phyloP scores from a whole-genome alignment of 768 basidiomycete species.

The Mycena galericulata region DNA sequence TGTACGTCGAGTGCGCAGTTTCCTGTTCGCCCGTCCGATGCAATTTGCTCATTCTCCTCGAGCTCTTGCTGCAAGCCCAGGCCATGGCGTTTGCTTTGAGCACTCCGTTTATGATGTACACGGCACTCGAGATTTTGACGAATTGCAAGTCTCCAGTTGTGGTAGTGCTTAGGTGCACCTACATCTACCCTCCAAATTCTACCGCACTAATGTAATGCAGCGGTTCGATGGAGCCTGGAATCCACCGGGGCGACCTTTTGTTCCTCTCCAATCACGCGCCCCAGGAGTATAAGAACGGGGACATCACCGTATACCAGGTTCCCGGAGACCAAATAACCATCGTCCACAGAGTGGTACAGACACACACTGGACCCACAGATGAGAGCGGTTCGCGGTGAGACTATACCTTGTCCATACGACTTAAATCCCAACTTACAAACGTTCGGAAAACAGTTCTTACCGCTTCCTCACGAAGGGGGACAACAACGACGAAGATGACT shows the following conservation, averaged over 20 bases:
- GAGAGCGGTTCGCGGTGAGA: background rate
- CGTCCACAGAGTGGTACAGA: constrained; percentile 65
- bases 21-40: no score
- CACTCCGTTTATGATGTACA: constrained; percentile 58
- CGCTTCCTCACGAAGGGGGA: constrained; percentile 65
- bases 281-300: constrained; percentile 55
- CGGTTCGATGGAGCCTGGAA: constrained; percentile 61
- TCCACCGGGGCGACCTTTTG: constrained; percentile 63
- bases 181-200: background rate
- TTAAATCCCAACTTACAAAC: no score
- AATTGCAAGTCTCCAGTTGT: constrained; percentile 66
- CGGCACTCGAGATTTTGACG: constrained; percentile 56
- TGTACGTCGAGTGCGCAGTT: no score
- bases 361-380: constrained; percentile 44
- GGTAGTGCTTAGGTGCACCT: constrained; percentile 64
- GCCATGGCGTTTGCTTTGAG: constrained; percentile 1
- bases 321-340: constrained; percentile 60
- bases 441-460: constrained; percentile 37
- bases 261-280: constrained; percentile 59
- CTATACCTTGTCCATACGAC: background rate
- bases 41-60: no score
- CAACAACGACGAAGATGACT: constrained; percentile 62
- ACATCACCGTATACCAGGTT: constrained; percentile 67
- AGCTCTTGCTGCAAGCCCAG: constrained; percentile 30
- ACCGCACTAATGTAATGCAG: constrained; percentile 32